A percentile compares a stretch with the other conserved stretches of the same genome.
Conservation (phyloP, 257 asterid species). For the Mentha longifolia region DNA sequence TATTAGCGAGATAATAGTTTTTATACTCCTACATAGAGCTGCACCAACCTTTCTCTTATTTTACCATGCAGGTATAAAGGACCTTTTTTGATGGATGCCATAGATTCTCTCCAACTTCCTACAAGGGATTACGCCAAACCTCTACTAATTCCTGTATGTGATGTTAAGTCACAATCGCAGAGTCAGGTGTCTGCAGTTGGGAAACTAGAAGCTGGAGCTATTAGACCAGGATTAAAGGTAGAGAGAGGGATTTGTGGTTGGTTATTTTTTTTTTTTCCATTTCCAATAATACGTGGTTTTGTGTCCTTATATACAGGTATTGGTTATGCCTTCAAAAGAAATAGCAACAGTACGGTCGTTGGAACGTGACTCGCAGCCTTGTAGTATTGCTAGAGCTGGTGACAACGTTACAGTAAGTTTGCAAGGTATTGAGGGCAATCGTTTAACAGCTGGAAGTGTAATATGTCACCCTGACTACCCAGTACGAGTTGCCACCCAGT, state of each 20-base stretch:
- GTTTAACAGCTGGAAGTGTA: constrained; percentile 77
- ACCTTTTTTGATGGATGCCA: constrained; percentile 77
- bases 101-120: constrained; percentile 90
- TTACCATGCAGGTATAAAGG: constrained; percentile 73
- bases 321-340: constrained; percentile 82
- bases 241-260: neutral
- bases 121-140: constrained; percentile 83
- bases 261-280: neutral
- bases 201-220: constrained; percentile 90
- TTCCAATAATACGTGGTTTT: neutral
- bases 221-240: constrained; percentile 86
- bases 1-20: neutral
- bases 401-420: constrained; percentile 79
- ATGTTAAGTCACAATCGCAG: constrained; percentile 85
- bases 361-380: constrained; percentile 67
- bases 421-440: constrained; percentile 75
- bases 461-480: constrained; percentile 94
- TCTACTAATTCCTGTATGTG: constrained; percentile 78
- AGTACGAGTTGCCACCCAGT: constrained; percentile 66
- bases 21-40: constrained; percentile 25
- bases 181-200: constrained; percentile 79
- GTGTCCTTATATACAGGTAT: constrained; percentile 50
- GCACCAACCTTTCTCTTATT: constrained; percentile 16
- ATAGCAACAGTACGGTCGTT: constrained; percentile 68
- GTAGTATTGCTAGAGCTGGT: constrained; percentile 85